phyloP scores from a whole-genome alignment of 306 rosid species.

The Corylus heterophylla region DNA sequence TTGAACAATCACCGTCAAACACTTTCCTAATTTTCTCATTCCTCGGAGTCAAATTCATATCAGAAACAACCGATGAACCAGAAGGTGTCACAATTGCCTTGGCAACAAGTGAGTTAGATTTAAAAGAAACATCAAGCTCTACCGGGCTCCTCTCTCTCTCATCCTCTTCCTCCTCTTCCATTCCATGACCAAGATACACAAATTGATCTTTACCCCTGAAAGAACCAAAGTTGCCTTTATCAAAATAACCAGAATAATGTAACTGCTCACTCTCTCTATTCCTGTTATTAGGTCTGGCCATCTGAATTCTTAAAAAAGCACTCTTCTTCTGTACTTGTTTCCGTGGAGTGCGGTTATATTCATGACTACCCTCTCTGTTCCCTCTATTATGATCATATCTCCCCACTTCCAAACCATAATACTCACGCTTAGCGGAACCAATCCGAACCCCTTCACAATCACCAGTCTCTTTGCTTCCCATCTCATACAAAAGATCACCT shows the following conservation, averaged over 20 bases:
- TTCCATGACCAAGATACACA: slow-evolving; percentile 39
- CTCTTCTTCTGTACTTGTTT: slow-evolving; percentile 93
- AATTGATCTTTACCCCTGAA: slow-evolving; percentile 58
- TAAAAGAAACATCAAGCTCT: slow-evolving; percentile 84
- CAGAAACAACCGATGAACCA: slow-evolving; percentile 32
- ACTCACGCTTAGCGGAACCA: slow-evolving; percentile 40
- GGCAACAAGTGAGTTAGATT: slow-evolving; percentile 81
- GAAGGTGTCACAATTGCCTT: slow-evolving; percentile 65
- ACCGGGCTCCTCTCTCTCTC: slow-evolving; percentile 63
- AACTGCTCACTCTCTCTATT: slow-evolving; percentile 56
- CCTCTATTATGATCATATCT: slow-evolving; percentile 45
- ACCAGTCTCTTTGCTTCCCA: slow-evolving; percentile 35
- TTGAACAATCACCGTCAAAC: slow-evolving; percentile 19
- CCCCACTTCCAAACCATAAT: slow-evolving; percentile 44
- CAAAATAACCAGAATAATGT: slow-evolving; percentile 45
- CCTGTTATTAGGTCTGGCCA: slow-evolving; percentile 50
- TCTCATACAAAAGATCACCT: slow-evolving; percentile 41
- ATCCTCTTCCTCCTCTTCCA: slow-evolving; percentile 42
- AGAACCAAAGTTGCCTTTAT: slow-evolving; percentile 42
- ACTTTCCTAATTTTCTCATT: slow-evolving; percentile 22
- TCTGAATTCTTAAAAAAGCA: slow-evolving; percentile 82
- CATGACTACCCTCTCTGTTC: slow-evolving; percentile 54
- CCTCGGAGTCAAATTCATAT: slow-evolving; percentile 17
- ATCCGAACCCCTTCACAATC: slow-evolving; percentile 33
- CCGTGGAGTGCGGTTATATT: slow-evolving; percentile 54